Base-by-base conservation (phyloP, 805 yeast species). In the Saturnispora mendoncae region DNA sequence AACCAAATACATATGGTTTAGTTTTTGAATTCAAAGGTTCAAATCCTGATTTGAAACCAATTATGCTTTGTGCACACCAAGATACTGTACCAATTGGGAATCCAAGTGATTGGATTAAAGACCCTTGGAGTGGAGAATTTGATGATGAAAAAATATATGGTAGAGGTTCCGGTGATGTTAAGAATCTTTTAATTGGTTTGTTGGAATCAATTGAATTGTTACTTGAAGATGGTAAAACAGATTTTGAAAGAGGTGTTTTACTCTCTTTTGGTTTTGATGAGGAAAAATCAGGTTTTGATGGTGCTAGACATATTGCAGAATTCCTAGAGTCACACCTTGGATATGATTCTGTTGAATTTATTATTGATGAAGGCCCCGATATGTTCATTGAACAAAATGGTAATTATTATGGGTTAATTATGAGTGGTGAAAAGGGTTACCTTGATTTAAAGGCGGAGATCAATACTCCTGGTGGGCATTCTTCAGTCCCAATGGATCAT, bases 221-320 rank as follows among this genome's bases (percentile, higher is more conserved):
- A 25, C 53, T 83, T 21, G 51, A 61, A 27, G 52, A 54, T 19
- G 68, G 67, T 19, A 82, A 68, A 61, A 41, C 55, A 33, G 84
- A 87, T n/a, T 46, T 46, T 20, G 57, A 67, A 39, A 73, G 94
- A 59, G 69, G 84, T 2, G 56, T 83, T 12, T 45, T 84, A 8
- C 55, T 80, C 2, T 76, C 84, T 0, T 74, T 79, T 53, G 94
- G 94, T 1, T 81, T 74, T 50, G 94, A 85, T 54, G 95, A 84
- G 62, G 95, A 85, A 55, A 69, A 73, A 30, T 67, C 74, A 25
- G 92, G 94, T 5, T 43, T 48, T n/a, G 57, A 64, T 6, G 88
- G 90, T 41, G 94, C 94, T 6, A 49, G 54, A 1, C 41, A 59
- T 12, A 62, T 84, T 17, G 67, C 71, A 10, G 46, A 66, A 28